Conservation (phyloP, 306 rosid species). For the Arachis hypogaea region DNA sequence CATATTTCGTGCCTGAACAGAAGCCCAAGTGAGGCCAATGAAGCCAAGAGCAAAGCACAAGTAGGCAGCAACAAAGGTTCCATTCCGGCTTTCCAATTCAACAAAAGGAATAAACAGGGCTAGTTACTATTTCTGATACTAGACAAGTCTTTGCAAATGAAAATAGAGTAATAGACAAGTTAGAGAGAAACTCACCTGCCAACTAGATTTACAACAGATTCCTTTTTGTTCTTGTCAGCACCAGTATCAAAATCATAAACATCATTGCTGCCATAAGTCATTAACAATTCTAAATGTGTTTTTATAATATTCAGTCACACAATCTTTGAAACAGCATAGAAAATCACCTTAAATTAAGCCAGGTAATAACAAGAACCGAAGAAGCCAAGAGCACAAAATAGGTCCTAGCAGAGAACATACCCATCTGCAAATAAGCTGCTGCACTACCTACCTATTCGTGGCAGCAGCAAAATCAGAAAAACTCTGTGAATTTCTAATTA, state of each 20-base stretch:
- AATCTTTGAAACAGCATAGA: constrained; percentile 11
- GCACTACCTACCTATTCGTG: constrained; percentile 78
- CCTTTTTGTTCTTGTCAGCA: constrained; percentile 82
- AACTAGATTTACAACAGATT: constrained; percentile 77
- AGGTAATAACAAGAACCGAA: constrained; percentile 78
- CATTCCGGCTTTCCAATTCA: constrained; percentile 69
- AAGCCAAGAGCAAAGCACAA: constrained; percentile 73
- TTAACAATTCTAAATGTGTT: not conserved
- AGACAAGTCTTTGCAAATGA: not conserved
- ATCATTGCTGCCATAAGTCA: constrained; percentile 68
- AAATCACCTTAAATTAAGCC: constrained; percentile 82
- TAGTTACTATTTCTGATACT: constrained; percentile 26
- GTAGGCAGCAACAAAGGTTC: constrained; percentile 68
- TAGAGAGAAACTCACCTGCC: constrained; percentile 66
- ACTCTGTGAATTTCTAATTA: constrained; percentile 7
- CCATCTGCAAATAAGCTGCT: constrained; percentile 74
- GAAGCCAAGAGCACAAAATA: constrained; percentile 68
- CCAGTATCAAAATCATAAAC: constrained; percentile 91
- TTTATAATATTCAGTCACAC: constrained; percentile 14
- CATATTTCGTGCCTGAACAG: constrained; percentile 60
- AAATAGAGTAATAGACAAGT: not conserved
- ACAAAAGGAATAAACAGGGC: constrained; percentile 32
- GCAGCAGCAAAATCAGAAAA: constrained; percentile 4
- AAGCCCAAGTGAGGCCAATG: constrained; percentile 66
- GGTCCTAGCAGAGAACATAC: constrained; percentile 60